Base-by-base conservation (phyloP, 345 rosid species). In the Lepidium africanum region DNA sequence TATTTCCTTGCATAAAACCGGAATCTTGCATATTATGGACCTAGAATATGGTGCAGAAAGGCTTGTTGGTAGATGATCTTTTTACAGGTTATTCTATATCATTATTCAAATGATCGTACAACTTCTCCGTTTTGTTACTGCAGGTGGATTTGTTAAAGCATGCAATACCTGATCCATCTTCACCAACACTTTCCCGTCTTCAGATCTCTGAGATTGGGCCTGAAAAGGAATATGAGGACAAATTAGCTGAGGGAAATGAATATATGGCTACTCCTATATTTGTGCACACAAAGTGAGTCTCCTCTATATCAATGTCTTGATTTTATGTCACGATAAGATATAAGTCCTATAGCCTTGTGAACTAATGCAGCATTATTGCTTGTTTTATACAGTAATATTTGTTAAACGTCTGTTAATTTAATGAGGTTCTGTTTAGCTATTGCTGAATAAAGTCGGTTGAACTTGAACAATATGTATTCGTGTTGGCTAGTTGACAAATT, bases 81-180 rank as follows among this genome's bases (percentile, higher is more conserved):
- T 45, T 41, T 37, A 59, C 38, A 45, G 15, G 27, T 11, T 16
- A 32, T 32, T 5, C 33, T 46, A 42, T 46, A 16, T 15, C 11
- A 7, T 3, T 35, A 10, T 47, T 15, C 33, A 32, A 11, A 42
- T 43, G 14, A 27, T 10, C 30, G 33, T 19, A 15, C 42, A 35
- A 10, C 55, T 33, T 21, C 52, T 5, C 30, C 33, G 33, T 6
- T 48, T 21, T 35, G n/a, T 27, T 16, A 16, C 43, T 76, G 62
- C 85, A 90, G 97, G 94, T 90, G 61, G 97, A 86, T 82, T 76
- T 87, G 79, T 69, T 90, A 80, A 90, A 90, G 67, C 92, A 87
- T 76, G 84, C 87, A 58, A 86, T 90, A 69, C 87, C 94, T 37
- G 97, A 90, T 81, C 97, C 92, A 27, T 90, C 92, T 79, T 82